Evolutionary conservation across 2,329 filamentous ascomycete species (phyloP), one percentile per base, ranked within the genome.

Genomic region (Cladosporium sp.): DNA sequence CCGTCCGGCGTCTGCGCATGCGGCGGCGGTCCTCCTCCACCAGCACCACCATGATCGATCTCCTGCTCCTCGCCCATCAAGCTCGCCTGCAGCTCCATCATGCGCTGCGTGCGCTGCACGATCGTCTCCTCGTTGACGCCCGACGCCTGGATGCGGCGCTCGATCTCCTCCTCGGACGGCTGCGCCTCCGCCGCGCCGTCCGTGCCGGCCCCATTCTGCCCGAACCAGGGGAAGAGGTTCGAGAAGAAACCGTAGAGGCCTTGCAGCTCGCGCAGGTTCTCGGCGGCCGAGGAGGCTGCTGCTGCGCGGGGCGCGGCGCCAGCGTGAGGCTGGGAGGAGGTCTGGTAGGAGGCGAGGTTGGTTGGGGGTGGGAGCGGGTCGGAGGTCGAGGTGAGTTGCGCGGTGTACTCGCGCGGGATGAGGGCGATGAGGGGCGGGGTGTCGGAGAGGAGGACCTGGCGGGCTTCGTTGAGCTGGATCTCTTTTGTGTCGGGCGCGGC

Each of bases 361-460:
- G 80, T 71, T 0, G 77, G 69, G 1, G 90, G 91, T 16, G 90
- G 89, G 11, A 95, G 72, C 1, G 89, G 89, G 64, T 95, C 91
- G 18, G 89, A 93, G 14, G 88, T 82, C 57, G 86, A 90, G 2
- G 84, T 83, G 43, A 83, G 75, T 33, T 77, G 74, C 14, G 79
- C 75, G 9, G 89, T 82, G 61, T 89, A 78, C 8, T 73, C 70
- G 1, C 77, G 75, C 1, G 90, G 88, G 6, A 93, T 77, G 37
- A 86, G 74, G 0, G 81, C 77, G 61, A 92, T 85, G 18, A 95
- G 77, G 1, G 77, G 72, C 1, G 85, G 86, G 3, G 84, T 82
- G 59, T 91, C 87, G 31, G 89, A 86, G 8, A 95, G 77, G 54
- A 91, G 84, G 18, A 89, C 81, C 64, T 95, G 87, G 41, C 91